These are phyloP conservation scores for Aspergillus costaricaensis DNA, from an alignment of 2,329 filamentous ascomycete species.

Conservation along the genomic window DNA sequence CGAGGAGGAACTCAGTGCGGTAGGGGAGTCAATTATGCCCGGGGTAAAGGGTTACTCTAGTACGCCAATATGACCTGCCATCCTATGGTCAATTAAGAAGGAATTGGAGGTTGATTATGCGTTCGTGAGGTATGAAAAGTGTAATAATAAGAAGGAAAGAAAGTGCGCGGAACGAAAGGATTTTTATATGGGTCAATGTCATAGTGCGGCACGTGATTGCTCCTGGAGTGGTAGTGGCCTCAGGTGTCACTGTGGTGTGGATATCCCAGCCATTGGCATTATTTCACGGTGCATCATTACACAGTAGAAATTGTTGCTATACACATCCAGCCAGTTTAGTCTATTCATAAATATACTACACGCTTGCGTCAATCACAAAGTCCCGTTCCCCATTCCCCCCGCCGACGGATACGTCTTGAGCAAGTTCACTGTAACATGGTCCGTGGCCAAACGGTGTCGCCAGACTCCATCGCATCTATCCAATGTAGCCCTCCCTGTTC, in stretches of 20 bases:
- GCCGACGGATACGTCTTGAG: neutral
- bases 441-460: neutral
- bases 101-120: conserved; percentile 54
- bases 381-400: neutral
- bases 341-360: too few species aligned
- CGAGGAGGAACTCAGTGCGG: conserved; percentile 32
- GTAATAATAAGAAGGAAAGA: conserved; percentile 44
- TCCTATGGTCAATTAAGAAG: conserved; percentile 38
- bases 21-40: conserved; percentile 34
- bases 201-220: conserved; percentile 16
- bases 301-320: neutral
- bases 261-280: neutral
- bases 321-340: neutral
- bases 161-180: conserved; percentile 18
- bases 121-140: conserved; percentile 43
- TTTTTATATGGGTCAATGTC: conserved; percentile 5
- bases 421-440: neutral
- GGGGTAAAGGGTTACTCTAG: conserved; percentile 37
- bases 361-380: neutral
- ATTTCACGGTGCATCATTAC: neutral
- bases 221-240: too few species aligned
- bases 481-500: neutral
- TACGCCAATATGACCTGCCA: conserved; percentile 54
- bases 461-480: neutral
- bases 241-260: neutral